Base-by-base conservation (phyloP, 2,329 filamentous ascomycete genomes). In the Alternaria alternata region DNA sequence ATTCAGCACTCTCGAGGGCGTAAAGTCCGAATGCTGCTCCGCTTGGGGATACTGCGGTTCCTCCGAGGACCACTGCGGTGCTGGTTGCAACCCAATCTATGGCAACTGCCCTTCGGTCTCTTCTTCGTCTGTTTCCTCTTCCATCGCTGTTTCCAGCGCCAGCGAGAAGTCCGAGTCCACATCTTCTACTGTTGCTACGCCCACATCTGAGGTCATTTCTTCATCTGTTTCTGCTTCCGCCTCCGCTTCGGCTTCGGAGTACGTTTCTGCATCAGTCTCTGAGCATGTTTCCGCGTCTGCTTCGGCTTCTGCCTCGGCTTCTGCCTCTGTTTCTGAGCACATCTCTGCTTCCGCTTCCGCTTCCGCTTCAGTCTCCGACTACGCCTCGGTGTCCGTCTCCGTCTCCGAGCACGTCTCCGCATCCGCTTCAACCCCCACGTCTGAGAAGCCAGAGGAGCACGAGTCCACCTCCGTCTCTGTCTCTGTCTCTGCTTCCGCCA, bases 21-120 rank as follows among this genome's bases (percentile, higher is more conserved):
- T 64, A 7, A 78, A 78, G 57, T 80, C 81, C 4, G 68, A 78
- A 58, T 83, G 82, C 73, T 84, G 82, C 73, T 81, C 79, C 22
- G 69, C 69, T 54, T 78, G 74, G 56, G 81, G 81, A 24, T 77
- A 70, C 63, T 84, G 82, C 51, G 73, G 75, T 46, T 54, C 63
- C n/a, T 67, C 69, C 5, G 51, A 57, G 30, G 73, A 67, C 28
- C 64, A 75, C 58, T 77, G 74, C 54, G 66, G 67, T 22, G 62
- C 66, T 28, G 70, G 70, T 14, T 78, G 75, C 63, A 72, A 77
- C 60, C 59, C 68, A 12, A 20, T 52, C 42, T 75, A 72, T 54
- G 72, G 75, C 7, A 71, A 54, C 24, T 73, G 70, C 57, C 57
- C 57, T 59, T 43, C 30, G 11, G 44, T 49, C 30, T 54, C 53